These are phyloP conservation scores for Xylaria sp. DNA, from an alignment of 2,329 filamentous ascomycete species.

Conservation along the genomic window DNA sequence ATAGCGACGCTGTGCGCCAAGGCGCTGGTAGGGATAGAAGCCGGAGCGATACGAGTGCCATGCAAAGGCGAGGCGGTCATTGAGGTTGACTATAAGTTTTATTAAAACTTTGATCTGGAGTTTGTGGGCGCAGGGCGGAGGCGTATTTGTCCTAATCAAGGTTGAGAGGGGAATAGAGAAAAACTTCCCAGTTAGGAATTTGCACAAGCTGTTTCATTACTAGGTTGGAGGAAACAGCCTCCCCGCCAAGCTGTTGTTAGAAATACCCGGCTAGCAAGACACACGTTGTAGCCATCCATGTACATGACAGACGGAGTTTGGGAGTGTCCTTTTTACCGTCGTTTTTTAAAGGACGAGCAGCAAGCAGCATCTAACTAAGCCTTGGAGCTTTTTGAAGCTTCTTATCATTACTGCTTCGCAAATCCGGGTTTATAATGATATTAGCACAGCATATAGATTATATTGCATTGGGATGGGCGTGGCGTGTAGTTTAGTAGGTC, in stretches of 20 bases:
- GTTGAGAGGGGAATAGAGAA: not conserved
- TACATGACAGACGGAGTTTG: conserved; percentile 28
- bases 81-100: conserved; percentile 1
- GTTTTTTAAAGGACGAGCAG: conserved; percentile 7
- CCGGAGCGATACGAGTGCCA: conserved; percentile 46
- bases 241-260: conserved; percentile 23
- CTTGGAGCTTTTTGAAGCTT: too few relatives aligned
- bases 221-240: not conserved
- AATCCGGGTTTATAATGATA: too few relatives aligned
- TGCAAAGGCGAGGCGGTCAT: conserved; percentile 30
- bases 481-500: too few relatives aligned
- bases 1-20: conserved; percentile 73
- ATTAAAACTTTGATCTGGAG: conserved; percentile 6
- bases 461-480: too few relatives aligned
- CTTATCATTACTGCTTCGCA: too few relatives aligned
- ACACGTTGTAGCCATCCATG: conserved; percentile 22
- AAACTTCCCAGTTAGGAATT: not conserved
- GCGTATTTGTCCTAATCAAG: not conserved
- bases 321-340: conserved; percentile 20
- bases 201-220: conserved; percentile 3
- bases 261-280: conserved; percentile 28
- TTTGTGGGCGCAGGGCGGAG: conserved; percentile 19
- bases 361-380: too few relatives aligned
- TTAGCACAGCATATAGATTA: too few relatives aligned
- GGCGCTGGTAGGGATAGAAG: conserved; percentile 55